Base-by-base conservation (phyloP, 768 basidiomycete species). In the Rhodotorula sphaerocarpa region DNA sequence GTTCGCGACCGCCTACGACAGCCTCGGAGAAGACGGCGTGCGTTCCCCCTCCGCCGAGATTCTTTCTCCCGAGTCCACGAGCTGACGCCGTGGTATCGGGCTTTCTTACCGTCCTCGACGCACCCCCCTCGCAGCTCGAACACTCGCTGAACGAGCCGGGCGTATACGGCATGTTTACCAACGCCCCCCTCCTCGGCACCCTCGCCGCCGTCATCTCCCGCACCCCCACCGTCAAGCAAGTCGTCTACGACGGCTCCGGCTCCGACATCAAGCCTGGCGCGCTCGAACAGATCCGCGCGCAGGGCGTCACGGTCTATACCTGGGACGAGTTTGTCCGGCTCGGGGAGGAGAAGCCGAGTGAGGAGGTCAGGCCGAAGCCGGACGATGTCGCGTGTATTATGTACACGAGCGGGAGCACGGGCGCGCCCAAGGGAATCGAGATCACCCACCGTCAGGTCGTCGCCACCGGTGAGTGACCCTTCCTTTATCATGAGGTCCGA, bases 1-100 rank as follows among this genome's bases (percentile, higher is more conserved):
- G 7, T 88, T 95, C 68, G 91, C 90, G 2, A 97, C 95, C 2
- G 91, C 92, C 0, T 97, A 99, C 76, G 93, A 95, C 73, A 92
- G 90, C 1, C 85, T 97, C 28, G 92, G 93, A 55, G 85, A 87
- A 73, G 78, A 57, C 0, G 68, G 50, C 71, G 55, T 62, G 27
- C 30, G 60, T 59, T 16, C 34, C 14, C 21, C 28, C 7, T 23
- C 42, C 30, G 5, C 33, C 18, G 10, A 39, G 16, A 39, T 9
- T 33, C 11, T 25, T 34, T 16, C 18, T 23, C 7, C 28, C 20
- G 25, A 21, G 7, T 43, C 41, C 41, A n/a, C 48, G 36, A 3
- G 28, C 46, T n/a, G n/a, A n/a, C n/a, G n/a, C n/a, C n/a, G n/a
- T n/a, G n/a, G n/a, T n/a, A n/a, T n/a, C n/a, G n/a, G n/a, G n/a